Conservation (phyloP, 192 early-diverging fungal genomes). For the Backusella tuberculispora region DNA sequence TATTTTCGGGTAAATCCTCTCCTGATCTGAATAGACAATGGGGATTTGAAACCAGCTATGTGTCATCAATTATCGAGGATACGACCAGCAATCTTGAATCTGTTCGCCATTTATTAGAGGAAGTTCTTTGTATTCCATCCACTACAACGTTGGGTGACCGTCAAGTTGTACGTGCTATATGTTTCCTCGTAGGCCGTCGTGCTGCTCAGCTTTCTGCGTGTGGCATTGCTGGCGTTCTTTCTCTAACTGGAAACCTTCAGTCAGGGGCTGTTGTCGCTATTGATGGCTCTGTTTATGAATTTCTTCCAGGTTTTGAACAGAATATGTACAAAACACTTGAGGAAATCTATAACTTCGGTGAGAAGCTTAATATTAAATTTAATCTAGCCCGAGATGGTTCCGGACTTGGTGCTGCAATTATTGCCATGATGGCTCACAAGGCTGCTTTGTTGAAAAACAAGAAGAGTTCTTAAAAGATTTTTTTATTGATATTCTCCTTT, state of each 20-base stretch:
- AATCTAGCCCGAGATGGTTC: constrained; percentile 79
- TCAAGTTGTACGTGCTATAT: constrained; percentile 75
- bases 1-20: constrained; percentile 71
- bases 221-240: constrained; percentile 67
- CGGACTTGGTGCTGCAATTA: constrained; percentile 71
- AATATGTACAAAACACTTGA: constrained; percentile 71
- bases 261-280: constrained; percentile 41
- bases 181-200: constrained; percentile 77
- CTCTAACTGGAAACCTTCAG: constrained; percentile 52
- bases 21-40: constrained; percentile 68
- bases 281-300: constrained; percentile 76
- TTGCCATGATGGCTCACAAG: constrained; percentile 39
- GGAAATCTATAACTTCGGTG: constrained; percentile 67
- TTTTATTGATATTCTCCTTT: too few relatives aligned
- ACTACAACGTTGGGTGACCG: constrained; percentile 72
- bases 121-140: constrained; percentile 60
- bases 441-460: too few relatives aligned
- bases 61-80: constrained; percentile 73
- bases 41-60: constrained; percentile 75
- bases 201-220: constrained; percentile 80
- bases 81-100: constrained; percentile 58
- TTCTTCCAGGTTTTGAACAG: constrained; percentile 72
- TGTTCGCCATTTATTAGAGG: constrained; percentile 70
- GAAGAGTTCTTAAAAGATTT: too few relatives aligned
- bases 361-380: constrained; percentile 61